Conservation (phyloP, 805 yeast species). For the Pichia insulana region DNA sequence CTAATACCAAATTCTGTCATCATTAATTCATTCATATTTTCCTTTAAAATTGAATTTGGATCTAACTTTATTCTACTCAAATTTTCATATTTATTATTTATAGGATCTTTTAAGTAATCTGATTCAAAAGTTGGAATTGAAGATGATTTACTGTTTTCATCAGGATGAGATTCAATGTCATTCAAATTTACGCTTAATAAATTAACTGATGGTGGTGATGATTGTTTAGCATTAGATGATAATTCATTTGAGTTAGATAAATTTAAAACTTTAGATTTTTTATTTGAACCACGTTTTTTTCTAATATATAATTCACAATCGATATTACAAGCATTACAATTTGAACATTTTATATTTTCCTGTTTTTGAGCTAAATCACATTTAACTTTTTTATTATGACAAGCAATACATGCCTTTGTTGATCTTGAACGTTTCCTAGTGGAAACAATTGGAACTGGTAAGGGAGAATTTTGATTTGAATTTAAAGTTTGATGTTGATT, state of each 20-base stretch:
- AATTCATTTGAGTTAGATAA: background rate
- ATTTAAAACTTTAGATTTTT: background rate
- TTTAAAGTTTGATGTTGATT: too few relatives aligned
- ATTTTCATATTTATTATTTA: constrained; percentile 17
- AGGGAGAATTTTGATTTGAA: background rate
- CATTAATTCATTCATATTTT: constrained; percentile 14
- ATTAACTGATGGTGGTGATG: background rate
- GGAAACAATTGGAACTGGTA: background rate
- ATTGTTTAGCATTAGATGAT: background rate
- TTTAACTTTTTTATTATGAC: constrained; percentile 67
- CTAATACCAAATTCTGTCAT: constrained; percentile 6
- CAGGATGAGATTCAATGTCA: constrained; percentile 2
- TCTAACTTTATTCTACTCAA: constrained; percentile 18
- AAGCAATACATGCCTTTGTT: constrained; percentile 61
- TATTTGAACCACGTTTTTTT: constrained; percentile 23
- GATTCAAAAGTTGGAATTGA: constrained; percentile 5
- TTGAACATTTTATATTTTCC: constrained; percentile 48
- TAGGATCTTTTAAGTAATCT: constrained; percentile 17
- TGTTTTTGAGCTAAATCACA: constrained; percentile 47
- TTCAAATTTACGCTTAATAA: constrained; percentile 6
- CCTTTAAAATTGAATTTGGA: constrained; percentile 18
- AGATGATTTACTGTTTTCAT: background rate
- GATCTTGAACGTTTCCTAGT: constrained; percentile 45
- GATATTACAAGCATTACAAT: constrained; percentile 59
- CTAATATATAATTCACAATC: constrained; percentile 54